phyloP scores from a whole-genome alignment of 2,329 filamentous ascomycete species.

The Aspergillus carbonarius region DNA sequence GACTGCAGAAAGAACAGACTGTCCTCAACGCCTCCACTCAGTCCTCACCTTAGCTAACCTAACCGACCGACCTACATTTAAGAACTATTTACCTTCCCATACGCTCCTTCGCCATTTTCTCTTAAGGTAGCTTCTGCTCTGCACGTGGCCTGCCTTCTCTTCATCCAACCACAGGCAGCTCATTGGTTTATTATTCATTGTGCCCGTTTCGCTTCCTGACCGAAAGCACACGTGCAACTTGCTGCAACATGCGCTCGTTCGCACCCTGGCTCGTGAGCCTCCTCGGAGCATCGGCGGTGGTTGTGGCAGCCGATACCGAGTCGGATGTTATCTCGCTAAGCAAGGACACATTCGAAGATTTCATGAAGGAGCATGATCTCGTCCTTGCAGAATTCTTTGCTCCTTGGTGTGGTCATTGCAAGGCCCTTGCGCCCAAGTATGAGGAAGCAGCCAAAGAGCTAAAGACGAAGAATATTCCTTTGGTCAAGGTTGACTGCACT shows the following conservation, averaged over 20 bases:
- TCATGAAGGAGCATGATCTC: slow-evolving; percentile 80
- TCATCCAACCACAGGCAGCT: not conserved
- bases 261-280: slow-evolving; percentile 42
- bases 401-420: slow-evolving; percentile 98
- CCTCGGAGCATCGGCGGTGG: slow-evolving; percentile 37
- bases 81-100: slow-evolving; percentile 5
- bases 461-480: slow-evolving; percentile 49
- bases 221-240: not conserved
- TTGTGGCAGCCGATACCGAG: slow-evolving; percentile 28
- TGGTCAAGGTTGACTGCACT: slow-evolving; percentile 74
- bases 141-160: not conserved
- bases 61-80: slow-evolving; percentile 4
- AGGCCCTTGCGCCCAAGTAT: slow-evolving; percentile 72
- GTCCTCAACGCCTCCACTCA: slow-evolving; percentile 33
- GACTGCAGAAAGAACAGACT: slow-evolving; percentile 43
- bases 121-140: slow-evolving; percentile 9
- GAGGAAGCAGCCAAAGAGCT: slow-evolving; percentile 50
- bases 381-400: slow-evolving; percentile 97
- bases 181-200: not conserved
- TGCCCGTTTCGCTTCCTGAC: not conserved
- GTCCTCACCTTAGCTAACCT: slow-evolving; percentile 14
- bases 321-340: slow-evolving; percentile 86
- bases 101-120: slow-evolving; percentile 9
- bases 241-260: slow-evolving; percentile 39
- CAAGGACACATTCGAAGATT: slow-evolving; percentile 81